A percentile compares a stretch with the other conserved stretches of the same genome.
Evolutionary conservation across 176 grass and related monocot genomes (phyloP).

Genomic region (Stipa capillata): DNA sequence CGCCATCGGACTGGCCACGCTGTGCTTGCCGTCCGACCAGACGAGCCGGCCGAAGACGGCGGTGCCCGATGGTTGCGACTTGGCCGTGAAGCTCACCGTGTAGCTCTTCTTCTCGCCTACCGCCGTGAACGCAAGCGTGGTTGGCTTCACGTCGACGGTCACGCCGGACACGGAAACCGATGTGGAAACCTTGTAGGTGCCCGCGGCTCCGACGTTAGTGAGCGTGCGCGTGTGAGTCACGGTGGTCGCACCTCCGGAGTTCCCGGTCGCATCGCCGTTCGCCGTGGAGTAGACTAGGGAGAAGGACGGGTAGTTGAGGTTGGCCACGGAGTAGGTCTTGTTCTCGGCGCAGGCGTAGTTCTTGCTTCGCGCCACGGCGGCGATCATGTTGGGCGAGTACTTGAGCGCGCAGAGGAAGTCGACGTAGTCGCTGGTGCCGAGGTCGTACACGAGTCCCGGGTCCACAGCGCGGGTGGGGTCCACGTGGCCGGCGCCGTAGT

Average conservation of each 20-base stretch:
- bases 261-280: slow-evolving; percentile 32
- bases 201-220: slow-evolving; percentile 57
- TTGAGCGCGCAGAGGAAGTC: slow-evolving; percentile 87
- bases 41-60: slow-evolving; percentile 57
- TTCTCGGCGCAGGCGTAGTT: slow-evolving; percentile 29
- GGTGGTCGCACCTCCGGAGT: not conserved
- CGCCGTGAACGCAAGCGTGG: slow-evolving; percentile 51
- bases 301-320: slow-evolving; percentile 93
- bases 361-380: slow-evolving; percentile 38
- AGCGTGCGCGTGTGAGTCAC: slow-evolving; percentile 65
- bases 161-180: slow-evolving; percentile 31
- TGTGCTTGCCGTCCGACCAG: slow-evolving; percentile 84
- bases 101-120: slow-evolving; percentile 72
- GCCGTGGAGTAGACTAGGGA: slow-evolving; percentile 42
- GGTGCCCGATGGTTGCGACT: slow-evolving; percentile 55
- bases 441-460: slow-evolving; percentile 76
- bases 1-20: slow-evolving; percentile 63
- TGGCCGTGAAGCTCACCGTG: slow-evolving; percentile 60
- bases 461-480: slow-evolving; percentile 50
- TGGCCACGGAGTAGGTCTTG: slow-evolving; percentile 43
- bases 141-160: slow-evolving; percentile 39
- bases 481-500: slow-evolving; percentile 75
- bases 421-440: slow-evolving; percentile 51
- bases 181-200: slow-evolving; percentile 57
- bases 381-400: slow-evolving; percentile 69